Percentiles rank a stretch among this genome's conserved stretches.
Conservation (phyloP, 108 stramenopile genomes). For the Nannochloropsis oceanica region DNA sequence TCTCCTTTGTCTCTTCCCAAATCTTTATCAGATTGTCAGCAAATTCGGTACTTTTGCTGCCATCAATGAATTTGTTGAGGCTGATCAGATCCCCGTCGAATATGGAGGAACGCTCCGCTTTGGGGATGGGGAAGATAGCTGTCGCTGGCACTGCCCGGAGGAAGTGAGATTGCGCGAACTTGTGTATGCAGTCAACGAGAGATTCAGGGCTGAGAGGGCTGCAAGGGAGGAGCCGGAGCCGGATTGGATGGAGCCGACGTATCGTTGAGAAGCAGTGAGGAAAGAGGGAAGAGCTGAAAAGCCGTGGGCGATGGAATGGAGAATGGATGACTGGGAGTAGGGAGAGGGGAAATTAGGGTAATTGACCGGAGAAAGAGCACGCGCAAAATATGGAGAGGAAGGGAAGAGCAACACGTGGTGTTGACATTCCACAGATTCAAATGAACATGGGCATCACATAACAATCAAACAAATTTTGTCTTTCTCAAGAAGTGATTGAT, state of each 20-base stretch:
- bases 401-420: no score
- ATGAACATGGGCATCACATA: no score
- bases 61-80: slow-evolving; percentile 1
- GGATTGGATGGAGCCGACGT: neutral
- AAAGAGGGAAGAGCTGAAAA: neutral
- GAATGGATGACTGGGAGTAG: no score
- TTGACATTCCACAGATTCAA: no score
- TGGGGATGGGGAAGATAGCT: neutral
- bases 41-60: neutral
- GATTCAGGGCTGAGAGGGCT: neutral
- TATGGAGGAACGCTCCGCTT: slow-evolving; percentile 1
- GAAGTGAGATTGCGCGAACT: neutral
- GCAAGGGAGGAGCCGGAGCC: neutral
- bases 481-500: no score
- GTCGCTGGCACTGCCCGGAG: neutral
- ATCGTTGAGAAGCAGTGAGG: neutral
- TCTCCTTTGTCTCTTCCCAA: neutral
- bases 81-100: slow-evolving; percentile 12
- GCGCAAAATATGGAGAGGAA: no score
- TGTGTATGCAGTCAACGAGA: neutral
- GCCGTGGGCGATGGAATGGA: neutral
- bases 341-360: no score
- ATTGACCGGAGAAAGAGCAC: no score
- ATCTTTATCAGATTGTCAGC: neutral
- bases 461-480: no score